Conservation (phyloP, 2,329 filamentous ascomycete genomes). For the Tolypocladium tundrense region DNA sequence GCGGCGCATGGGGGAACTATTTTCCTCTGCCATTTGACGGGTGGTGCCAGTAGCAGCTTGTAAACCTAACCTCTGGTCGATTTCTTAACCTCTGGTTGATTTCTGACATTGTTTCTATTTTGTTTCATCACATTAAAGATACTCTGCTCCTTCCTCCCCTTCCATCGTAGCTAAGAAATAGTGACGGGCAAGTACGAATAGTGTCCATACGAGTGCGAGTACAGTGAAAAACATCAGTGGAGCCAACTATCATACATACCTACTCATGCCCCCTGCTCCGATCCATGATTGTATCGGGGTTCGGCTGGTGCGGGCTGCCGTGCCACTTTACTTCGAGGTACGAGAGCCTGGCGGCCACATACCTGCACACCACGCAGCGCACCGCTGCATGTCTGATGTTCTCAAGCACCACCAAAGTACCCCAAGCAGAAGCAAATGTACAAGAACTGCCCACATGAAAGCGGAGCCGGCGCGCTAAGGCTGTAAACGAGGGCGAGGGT, state of each 20-base stretch:
- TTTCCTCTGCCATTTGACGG: not conserved
- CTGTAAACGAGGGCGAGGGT: conserved; percentile 4
- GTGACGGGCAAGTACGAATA: too few relatives aligned
- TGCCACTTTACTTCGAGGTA: not conserved
- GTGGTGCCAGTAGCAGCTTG: too few relatives aligned
- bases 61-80: too few relatives aligned
- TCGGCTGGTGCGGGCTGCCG: not conserved
- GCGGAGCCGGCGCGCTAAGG: not conserved
- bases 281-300: not conserved
- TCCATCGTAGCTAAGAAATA: too few relatives aligned
- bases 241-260: too few relatives aligned
- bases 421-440: not conserved
- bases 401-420: not conserved
- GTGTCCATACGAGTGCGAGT: too few relatives aligned
- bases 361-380: not conserved
- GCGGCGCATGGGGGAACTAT: not conserved
- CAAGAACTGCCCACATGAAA: not conserved
- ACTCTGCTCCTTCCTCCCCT: too few relatives aligned
- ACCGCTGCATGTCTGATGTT: not conserved
- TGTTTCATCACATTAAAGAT: too few relatives aligned
- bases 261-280: not conserved
- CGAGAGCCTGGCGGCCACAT: not conserved
- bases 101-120: too few relatives aligned
- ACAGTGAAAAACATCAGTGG: too few relatives aligned
- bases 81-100: too few relatives aligned